Conservation (phyloP, 78 protist species). For the Dictyostelium intermedium region DNA sequence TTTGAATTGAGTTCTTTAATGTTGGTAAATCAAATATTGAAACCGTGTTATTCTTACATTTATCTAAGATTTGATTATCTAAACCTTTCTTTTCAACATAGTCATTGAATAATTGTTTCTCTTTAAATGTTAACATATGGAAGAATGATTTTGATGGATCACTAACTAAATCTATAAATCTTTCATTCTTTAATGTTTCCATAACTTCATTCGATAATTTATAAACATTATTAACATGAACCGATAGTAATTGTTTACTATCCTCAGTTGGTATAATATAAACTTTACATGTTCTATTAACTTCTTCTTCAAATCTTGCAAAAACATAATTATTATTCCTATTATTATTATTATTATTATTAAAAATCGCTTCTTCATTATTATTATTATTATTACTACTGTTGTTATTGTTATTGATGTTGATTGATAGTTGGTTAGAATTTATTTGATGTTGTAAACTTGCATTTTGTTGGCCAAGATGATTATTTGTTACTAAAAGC, state of each 20-base stretch:
- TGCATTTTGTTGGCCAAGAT: background rate
- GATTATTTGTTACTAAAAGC: background rate
- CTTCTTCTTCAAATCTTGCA: conserved; percentile 73
- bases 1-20: background rate
- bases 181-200: conserved; percentile 19
- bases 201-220: conserved; percentile 44
- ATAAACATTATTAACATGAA: conserved; percentile 33
- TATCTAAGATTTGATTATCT: conserved; percentile 15
- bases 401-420: background rate
- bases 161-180: conserved; percentile 13
- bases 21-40: conserved; percentile 27
- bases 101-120: background rate
- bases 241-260: background rate
- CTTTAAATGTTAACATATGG: conserved; percentile 34
- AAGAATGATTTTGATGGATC: conserved; percentile 59
- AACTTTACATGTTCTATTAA: conserved; percentile 48
- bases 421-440: background rate
- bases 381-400: background rate
- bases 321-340: conserved; percentile 18
- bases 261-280: conserved; percentile 67
- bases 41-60: background rate
- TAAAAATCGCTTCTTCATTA: background rate
- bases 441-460: background rate
- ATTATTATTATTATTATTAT: background rate
- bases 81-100: conserved; percentile 14